Evolutionary conservation across 2,329 filamentous ascomycete species (phyloP).

Genomic region (Chaetomiaceae sp.): DNA sequence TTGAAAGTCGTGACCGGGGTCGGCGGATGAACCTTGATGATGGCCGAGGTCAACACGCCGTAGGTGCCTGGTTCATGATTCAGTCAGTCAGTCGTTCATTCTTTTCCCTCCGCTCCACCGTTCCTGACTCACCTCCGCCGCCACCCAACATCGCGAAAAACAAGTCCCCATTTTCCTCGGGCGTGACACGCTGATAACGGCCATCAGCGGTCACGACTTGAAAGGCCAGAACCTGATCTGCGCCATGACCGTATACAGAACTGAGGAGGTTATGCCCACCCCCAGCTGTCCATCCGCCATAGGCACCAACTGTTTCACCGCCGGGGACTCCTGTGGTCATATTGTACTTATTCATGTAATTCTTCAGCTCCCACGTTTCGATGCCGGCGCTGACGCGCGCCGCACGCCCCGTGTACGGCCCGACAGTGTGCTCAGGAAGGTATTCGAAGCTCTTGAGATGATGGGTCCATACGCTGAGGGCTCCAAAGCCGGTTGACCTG

Average conservation of each 20-base stretch:
- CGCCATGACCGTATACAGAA: conserved; percentile 46
- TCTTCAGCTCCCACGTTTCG: conserved; percentile 9
- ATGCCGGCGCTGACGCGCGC: conserved; percentile 46
- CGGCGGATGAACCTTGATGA: no score
- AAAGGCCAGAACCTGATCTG: conserved; percentile 48
- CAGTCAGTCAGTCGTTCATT: no score
- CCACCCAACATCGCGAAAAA: conserved; percentile 41
- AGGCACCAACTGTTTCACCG: conserved; percentile 36
- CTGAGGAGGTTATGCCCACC: conserved; percentile 48
- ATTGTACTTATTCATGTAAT: no score
- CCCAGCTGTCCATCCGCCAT: conserved; percentile 49
- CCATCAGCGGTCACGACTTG: conserved; percentile 47
- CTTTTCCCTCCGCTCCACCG: no score
- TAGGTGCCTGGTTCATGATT: no score
- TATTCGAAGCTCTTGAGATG: conserved; percentile 42
- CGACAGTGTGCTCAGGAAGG: conserved; percentile 33
- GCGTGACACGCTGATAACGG: conserved; percentile 38
- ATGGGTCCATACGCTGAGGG: conserved; percentile 52
- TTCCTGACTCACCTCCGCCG: conserved; percentile 29
- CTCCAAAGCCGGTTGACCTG: conserved; percentile 39
- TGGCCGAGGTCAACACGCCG: conserved; percentile 23
- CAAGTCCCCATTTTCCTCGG: conserved; percentile 35
- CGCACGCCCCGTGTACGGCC: conserved; percentile 41
- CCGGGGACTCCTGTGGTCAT: conserved; percentile 12
- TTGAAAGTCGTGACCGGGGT: no score